These are phyloP conservation scores for Annona cherimola DNA, from an alignment of 164 flowering plant species.

Conservation along the genomic window DNA sequence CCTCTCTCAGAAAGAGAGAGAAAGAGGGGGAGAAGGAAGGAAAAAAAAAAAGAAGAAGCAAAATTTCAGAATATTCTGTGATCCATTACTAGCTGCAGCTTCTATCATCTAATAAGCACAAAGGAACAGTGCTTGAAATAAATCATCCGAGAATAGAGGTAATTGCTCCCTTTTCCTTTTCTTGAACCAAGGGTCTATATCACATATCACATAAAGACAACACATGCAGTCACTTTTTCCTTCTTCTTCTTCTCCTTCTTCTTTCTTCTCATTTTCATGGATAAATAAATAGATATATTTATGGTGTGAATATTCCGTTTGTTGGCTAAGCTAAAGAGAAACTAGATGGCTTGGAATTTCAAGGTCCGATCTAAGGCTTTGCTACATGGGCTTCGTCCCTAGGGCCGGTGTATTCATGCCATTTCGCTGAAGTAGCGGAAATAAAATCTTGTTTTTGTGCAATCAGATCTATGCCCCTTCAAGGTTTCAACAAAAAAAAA, in stretches of 20 bases:
- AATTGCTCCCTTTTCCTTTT: constrained; percentile 16
- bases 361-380: constrained; percentile 12
- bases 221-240: constrained; percentile 16
- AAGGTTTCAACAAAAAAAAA: too few relatives aligned
- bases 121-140: constrained; percentile 23
- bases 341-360: constrained; percentile 13
- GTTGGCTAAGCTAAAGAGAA: constrained; percentile 15
- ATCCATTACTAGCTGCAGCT: constrained; percentile 16
- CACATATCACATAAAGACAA: constrained; percentile 40
- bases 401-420: neutral
- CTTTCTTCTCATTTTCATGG: neutral
- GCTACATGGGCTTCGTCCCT: constrained; percentile 8
- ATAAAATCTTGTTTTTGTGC: neutral
- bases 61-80: constrained; percentile 1
- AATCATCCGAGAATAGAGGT: constrained; percentile 24
- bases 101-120: constrained; percentile 16
- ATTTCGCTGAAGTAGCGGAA: neutral
- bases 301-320: neutral
- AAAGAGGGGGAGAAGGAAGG: too few relatives aligned
- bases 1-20: neutral
- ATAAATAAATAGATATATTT: too few relatives aligned
- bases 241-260: neutral
- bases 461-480: constrained; percentile 24
- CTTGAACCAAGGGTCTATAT: constrained; percentile 30
- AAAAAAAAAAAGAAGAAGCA: neutral